These are phyloP conservation scores for Fomitopsis pinicola DNA, from an alignment of 1,284 basidiomycete genomes.

Conservation along the genomic window DNA sequence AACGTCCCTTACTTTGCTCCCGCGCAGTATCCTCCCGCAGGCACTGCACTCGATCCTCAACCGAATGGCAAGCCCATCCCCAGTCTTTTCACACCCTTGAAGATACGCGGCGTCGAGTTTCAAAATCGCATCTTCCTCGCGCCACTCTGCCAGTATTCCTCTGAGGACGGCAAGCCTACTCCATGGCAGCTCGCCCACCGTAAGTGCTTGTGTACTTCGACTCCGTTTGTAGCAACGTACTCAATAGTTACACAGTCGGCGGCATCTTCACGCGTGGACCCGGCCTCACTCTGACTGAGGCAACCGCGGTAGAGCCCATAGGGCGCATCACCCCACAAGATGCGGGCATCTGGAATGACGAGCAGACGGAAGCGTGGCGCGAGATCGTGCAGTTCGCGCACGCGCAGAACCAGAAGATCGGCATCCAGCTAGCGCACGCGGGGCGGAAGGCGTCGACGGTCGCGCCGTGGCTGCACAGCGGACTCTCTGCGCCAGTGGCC, in stretches of 20 bases:
- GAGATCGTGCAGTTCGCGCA: slow-evolving; percentile 67
- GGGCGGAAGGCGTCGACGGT: slow-evolving; percentile 68
- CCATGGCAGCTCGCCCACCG: slow-evolving; percentile 7
- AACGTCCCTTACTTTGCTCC: slow-evolving; percentile 49
- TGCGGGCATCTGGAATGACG: slow-evolving; percentile 68
- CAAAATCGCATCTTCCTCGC: slow-evolving; percentile 9
- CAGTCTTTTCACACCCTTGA: slow-evolving; percentile 9
- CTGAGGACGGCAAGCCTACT: slow-evolving; percentile 6
- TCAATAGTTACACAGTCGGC: neutral
- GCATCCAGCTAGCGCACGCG: slow-evolving; percentile 74
- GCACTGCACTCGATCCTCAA: slow-evolving; percentile 33
- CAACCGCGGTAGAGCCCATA: slow-evolving; percentile 69
- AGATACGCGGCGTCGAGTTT: slow-evolving; percentile 10
- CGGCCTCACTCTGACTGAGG: slow-evolving; percentile 60
- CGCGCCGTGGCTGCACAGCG: slow-evolving; percentile 52
- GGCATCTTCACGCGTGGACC: slow-evolving; percentile 39
- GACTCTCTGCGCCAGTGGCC: slow-evolving; percentile 28
- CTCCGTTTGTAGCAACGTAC: neutral
- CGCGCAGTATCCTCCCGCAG: slow-evolving; percentile 44
- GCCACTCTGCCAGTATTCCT: slow-evolving; percentile 7
- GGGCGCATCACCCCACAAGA: slow-evolving; percentile 72
- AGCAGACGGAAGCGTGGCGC: slow-evolving; percentile 59
- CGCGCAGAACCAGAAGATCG: slow-evolving; percentile 57
- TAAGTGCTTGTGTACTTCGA: neutral
- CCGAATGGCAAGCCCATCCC: slow-evolving; percentile 10